A percentile compares a stretch with the other conserved stretches of the same genome.
Evolutionary conservation across 1,284 basidiomycete species (phyloP).

Genomic region (Phylloporus gajari): DNA sequence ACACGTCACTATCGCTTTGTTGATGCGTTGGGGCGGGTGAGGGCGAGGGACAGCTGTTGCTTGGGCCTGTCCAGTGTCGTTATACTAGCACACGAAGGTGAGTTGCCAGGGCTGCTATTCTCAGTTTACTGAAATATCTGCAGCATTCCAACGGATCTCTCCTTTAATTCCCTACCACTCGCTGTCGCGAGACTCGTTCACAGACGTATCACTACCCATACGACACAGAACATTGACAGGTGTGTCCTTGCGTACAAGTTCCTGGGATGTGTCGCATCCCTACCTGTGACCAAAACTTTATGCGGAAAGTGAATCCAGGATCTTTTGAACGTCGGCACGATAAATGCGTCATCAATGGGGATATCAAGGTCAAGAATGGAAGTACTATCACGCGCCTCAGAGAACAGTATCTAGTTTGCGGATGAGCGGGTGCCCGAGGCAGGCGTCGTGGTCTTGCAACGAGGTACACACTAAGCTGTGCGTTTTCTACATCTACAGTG

Average conservation of each 20-base stretch:
- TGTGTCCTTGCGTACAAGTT: constrained; percentile 27
- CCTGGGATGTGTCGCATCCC: background rate
- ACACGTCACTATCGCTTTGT: too few relatives aligned
- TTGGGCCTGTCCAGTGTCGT: too few relatives aligned
- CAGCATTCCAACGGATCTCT: constrained; percentile 36
- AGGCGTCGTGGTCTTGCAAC: constrained; percentile 60
- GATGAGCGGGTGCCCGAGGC: constrained; percentile 57
- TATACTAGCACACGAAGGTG: too few relatives aligned
- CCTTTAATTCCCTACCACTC: constrained; percentile 29
- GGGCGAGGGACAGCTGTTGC: too few relatives aligned
- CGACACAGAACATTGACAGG: constrained; percentile 42
- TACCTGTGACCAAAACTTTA: too few relatives aligned
- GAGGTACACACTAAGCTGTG: constrained; percentile 37
- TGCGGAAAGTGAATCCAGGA: background rate
- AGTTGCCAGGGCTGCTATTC: too few relatives aligned
- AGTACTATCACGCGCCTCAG: constrained; percentile 49
- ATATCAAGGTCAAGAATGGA: constrained; percentile 58
- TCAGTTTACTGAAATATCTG: too few relatives aligned
- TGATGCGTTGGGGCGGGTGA: too few relatives aligned
- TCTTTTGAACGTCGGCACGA: constrained; percentile 43
- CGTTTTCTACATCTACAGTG: too few relatives aligned
- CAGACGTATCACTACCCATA: constrained; percentile 27
- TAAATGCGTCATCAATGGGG: constrained; percentile 52
- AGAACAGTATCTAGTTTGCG: constrained; percentile 50
- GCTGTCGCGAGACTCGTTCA: constrained; percentile 25